Base-by-base conservation (phyloP, 768 basidiomycete species). In the Boletus tomentosulus region DNA sequence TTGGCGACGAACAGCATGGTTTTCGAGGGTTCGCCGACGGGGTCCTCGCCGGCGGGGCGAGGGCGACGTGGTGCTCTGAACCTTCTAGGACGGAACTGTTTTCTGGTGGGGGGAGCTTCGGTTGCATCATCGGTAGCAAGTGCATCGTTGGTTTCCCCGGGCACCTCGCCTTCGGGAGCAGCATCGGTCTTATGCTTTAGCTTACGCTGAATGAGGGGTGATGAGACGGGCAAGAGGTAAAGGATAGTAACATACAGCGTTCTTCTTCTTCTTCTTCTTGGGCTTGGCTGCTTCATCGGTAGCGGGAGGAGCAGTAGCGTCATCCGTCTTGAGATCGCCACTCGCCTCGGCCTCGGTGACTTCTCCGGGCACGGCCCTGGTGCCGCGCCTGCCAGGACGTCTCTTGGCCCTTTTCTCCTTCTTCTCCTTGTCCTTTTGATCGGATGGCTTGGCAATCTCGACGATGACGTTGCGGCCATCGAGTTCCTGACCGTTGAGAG, bases 1-100 rank as follows among this genome's bases (percentile, higher is more conserved):
- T 98, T 98, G 75, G 95, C 96, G 62, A 98, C 94, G 65, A 98
- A 98, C 61, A 98, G 79, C 75, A 91, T 84, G 53, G 80, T 88
- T 78, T 87, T 87, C 68, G 91, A 93, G 30, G 87, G 91, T 69
- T 92, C 92, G 64, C 93, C 93, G 50, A 75, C 77, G 28, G 93
- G 92, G 56, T 89, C 88, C 71, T 92, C 87, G 50, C 90, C 92
- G 30, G 78, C 81, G 28, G 88, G 80, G 64, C 90, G 90, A 49
- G 77, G 72, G 51, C 78, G 66, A 51, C 84, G 87, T 50, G 79
- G 78, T 22, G 73, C 64, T 64, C 75, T 84, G 62, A 77, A 73
- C 71, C 80, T 87, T 71, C 82, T 84, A 57, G 68, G 58, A 62
- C 82, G 81, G 50, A 71, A 71, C 65, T 83, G 82, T 66, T 66